A percentile compares a stretch with the other conserved stretches of the same genome.
These are phyloP conservation scores for Papiliotrema flavescens DNA, from an alignment of 1,284 basidiomycete species.

Conservation along the genomic window DNA sequence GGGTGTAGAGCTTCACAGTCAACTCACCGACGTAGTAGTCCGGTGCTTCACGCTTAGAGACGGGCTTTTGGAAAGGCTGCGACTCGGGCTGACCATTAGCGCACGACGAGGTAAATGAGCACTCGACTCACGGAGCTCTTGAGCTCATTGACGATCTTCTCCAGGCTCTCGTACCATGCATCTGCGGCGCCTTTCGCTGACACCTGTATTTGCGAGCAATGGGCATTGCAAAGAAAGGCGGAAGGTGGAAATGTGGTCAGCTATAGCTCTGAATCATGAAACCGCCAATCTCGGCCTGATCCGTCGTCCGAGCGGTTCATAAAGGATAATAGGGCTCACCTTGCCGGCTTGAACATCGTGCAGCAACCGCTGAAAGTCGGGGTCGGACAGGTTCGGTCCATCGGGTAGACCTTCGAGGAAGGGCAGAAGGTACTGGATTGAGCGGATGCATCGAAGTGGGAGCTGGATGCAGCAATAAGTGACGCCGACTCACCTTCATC, in stretches of 20 bases:
- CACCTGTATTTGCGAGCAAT: no score
- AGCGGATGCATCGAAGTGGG: slow-evolving; percentile 34
- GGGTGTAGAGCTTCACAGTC: slow-evolving; percentile 1
- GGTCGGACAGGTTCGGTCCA: slow-evolving; percentile 44
- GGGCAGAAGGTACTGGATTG: slow-evolving; percentile 48
- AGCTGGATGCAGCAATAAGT: slow-evolving; percentile 1
- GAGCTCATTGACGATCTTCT: slow-evolving; percentile 78
- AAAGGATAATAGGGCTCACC: slow-evolving; percentile 29
- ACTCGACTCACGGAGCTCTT: slow-evolving; percentile 63
- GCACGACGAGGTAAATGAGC: neutral
- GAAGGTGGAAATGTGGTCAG: neutral
- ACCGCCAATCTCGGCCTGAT: slow-evolving; percentile 1
- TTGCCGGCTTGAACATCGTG: slow-evolving; percentile 48
- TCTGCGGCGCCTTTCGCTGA: slow-evolving; percentile 71
- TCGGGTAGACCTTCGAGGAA: slow-evolving; percentile 47
- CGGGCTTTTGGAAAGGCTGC: slow-evolving; percentile 82
- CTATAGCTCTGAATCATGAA: neutral
- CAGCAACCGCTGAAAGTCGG: slow-evolving; percentile 47
- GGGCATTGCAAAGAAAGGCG: no score
- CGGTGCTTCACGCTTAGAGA: slow-evolving; percentile 77
- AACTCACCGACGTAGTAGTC: slow-evolving; percentile 78
- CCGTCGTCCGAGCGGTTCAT: slow-evolving; percentile 3
- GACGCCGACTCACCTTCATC: slow-evolving; percentile 40
- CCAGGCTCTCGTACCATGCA: slow-evolving; percentile 85
- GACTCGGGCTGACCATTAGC: slow-evolving; percentile 71